Conservation (phyloP, 495 filamentous ascomycete genomes). For the Letharia lupina region DNA sequence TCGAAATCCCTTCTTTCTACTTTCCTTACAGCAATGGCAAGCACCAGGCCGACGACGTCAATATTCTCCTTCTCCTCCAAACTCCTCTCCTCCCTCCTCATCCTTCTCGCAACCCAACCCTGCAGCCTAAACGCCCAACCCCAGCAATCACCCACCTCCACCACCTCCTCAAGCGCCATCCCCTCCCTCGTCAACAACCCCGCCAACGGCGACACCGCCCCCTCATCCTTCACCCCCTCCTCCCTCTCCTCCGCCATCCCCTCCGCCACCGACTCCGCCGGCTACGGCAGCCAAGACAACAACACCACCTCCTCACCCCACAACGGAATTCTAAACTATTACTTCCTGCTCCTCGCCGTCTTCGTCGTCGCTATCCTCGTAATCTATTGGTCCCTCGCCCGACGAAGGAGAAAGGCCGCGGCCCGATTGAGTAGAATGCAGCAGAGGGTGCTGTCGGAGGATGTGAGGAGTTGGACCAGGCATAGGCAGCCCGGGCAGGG, state of each 20-base stretch:
- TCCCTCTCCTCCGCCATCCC: constrained; percentile 11
- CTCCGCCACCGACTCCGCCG: constrained; percentile 7
- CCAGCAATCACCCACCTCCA: not conserved
- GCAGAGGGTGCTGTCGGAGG: constrained; percentile 18
- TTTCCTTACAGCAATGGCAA: not conserved
- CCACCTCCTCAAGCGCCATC: not conserved
- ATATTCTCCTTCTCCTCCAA: too few species aligned
- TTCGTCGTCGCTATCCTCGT: constrained; percentile 25
- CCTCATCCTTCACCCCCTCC: constrained; percentile 4
- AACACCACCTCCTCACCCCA: constrained; percentile 6
- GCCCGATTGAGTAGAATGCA: constrained; percentile 10
- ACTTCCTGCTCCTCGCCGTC: constrained; percentile 29
- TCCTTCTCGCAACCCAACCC: constrained; percentile 1
- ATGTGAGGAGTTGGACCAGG: constrained; percentile 17
- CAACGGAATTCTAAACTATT: constrained; percentile 30
- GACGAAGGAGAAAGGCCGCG: constrained; percentile 8
- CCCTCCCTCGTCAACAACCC: constrained; percentile 3
- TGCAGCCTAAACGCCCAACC: not conserved
- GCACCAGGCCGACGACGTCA: not conserved
- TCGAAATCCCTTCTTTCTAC: not conserved
- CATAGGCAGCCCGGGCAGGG: constrained; percentile 4
- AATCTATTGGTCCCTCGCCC: constrained; percentile 18
- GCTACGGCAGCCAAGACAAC: not conserved
- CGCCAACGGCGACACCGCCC: constrained; percentile 11
- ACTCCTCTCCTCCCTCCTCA: not conserved